These are phyloP conservation scores for Posidonia australis DNA, from an alignment of 106 monocot species.

Conservation along the genomic window DNA sequence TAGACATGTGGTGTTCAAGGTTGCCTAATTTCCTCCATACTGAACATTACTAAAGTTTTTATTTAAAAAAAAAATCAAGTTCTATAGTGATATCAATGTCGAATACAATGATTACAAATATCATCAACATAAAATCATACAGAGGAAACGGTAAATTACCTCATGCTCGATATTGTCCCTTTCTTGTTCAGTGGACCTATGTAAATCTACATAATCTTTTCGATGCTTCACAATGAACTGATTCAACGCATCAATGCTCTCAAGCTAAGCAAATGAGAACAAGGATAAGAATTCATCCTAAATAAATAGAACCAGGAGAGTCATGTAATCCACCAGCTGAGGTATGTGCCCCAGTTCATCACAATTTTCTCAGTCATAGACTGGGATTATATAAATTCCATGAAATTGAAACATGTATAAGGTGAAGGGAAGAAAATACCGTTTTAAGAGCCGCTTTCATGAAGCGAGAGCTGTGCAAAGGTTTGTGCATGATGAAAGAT, in stretches of 20 bases:
- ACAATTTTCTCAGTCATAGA: neutral
- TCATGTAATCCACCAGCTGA: neutral
- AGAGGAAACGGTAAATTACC: slow-evolving; percentile 22
- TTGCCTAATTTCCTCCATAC: too few relatives aligned
- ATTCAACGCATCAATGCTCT: slow-evolving; percentile 72
- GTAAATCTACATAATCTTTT: slow-evolving; percentile 86
- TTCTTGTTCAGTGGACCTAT: slow-evolving; percentile 82
- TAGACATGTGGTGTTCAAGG: too few relatives aligned
- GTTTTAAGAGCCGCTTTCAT: slow-evolving; percentile 74
- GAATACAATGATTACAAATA: neutral
- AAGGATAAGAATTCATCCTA: slow-evolving; percentile 1
- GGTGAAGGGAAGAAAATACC: slow-evolving; percentile 23
- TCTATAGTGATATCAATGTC: neutral
- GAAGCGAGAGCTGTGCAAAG: slow-evolving; percentile 46
- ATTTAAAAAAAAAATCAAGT: neutral
- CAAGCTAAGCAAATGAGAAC: slow-evolving; percentile 39
- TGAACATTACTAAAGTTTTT: too few relatives aligned
- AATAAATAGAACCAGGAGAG: neutral
- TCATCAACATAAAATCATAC: neutral
- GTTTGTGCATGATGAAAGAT: slow-evolving; percentile 81
- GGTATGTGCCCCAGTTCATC: neutral
- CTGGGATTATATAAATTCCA: neutral
- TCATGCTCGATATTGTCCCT: slow-evolving; percentile 94
- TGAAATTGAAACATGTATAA: neutral
- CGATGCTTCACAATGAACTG: slow-evolving; percentile 74